These are phyloP conservation scores for Ramaria rubella DNA, from an alignment of 768 basidiomycete genomes.

Conservation along the genomic window DNA sequence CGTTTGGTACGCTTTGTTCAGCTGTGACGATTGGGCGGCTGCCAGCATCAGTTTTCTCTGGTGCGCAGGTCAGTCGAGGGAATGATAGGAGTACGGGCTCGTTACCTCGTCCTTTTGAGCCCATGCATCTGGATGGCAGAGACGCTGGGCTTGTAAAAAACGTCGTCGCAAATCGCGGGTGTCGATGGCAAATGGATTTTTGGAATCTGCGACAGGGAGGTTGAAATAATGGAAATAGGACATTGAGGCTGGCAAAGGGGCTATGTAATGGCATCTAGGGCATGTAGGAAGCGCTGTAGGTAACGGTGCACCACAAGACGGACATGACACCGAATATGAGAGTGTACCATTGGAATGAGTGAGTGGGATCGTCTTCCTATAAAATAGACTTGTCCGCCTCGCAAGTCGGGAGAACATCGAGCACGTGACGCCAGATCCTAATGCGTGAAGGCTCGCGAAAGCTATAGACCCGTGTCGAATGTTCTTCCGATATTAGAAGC, in stretches of 20 bases:
- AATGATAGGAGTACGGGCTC: background rate
- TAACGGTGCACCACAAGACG: conserved; percentile 54
- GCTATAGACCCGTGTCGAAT: background rate
- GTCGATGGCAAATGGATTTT: conserved; percentile 71
- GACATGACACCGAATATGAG: conserved; percentile 35
- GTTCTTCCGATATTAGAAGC: background rate
- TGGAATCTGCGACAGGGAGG: conserved; percentile 39
- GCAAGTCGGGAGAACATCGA: background rate
- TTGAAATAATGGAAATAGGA: conserved; percentile 67
- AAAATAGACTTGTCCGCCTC: too few species aligned
- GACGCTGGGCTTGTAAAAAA: conserved; percentile 66
- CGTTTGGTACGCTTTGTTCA: conserved; percentile 79
- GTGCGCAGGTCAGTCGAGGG: background rate
- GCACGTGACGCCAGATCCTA: background rate
- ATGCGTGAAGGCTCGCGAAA: background rate
- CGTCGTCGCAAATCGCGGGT: conserved; percentile 48
- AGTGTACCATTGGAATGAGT: background rate
- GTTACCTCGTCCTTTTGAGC: conserved; percentile 54
- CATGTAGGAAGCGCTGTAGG: conserved; percentile 71
- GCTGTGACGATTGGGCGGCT: conserved; percentile 57
- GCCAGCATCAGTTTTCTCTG: conserved; percentile 57
- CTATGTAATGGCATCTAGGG: conserved; percentile 61
- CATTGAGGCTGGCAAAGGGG: conserved; percentile 44
- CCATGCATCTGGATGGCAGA: conserved; percentile 87
- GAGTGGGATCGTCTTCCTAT: background rate